Evolutionary conservation across 1,284 basidiomycete species (phyloP), one percentile per base, ranked within the genome.

Genomic region (Puccinia horiana): DNA sequence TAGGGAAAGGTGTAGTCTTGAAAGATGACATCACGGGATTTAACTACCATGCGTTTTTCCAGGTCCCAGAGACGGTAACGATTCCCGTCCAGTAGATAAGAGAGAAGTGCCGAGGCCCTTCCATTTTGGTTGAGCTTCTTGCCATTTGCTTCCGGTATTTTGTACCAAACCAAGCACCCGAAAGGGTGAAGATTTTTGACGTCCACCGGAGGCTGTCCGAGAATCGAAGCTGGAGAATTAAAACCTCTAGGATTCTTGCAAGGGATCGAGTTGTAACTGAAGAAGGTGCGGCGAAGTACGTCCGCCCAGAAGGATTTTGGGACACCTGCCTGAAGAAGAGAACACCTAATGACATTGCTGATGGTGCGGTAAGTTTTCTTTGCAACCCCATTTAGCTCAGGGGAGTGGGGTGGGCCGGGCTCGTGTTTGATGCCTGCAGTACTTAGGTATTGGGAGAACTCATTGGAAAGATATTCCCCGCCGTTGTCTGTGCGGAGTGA

Each of bases 21-120:
- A 74, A 74, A 74, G 1, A 74, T 52, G 4, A 74, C 72, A 74
- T 74, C 40, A 11, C 72, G 35, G 4, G 42, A 74, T 74, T 74
- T 74, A 0, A 52, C n/a, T 0, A 12, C 20, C 1, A 0, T n/a
- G 4, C 72, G 18, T 12, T 37, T 74, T 23, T 26, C 42, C 1
- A 74, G 44, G 5, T 74, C 72, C 42, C 42, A 74, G 8, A 74
- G 2, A 6, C 20, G 11, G 32, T n/a, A 74, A 6, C 72, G 42
- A 11, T 52, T 52, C 0, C 42, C 72, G 18, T 74, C n/a, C 8
- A 23, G 6, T 3, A 74, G n/a, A 16, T 69, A 69, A 18, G n/a
- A 35, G 18, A 74, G 23, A 0, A 74, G 23, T 16, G 52, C 26
- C 5, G 72, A 2, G 5, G 70, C 14, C 3, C 70, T 1, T 18